Base-by-base conservation (phyloP, 2,329 filamentous ascomycete genomes). In the Epichloe sibirici region DNA sequence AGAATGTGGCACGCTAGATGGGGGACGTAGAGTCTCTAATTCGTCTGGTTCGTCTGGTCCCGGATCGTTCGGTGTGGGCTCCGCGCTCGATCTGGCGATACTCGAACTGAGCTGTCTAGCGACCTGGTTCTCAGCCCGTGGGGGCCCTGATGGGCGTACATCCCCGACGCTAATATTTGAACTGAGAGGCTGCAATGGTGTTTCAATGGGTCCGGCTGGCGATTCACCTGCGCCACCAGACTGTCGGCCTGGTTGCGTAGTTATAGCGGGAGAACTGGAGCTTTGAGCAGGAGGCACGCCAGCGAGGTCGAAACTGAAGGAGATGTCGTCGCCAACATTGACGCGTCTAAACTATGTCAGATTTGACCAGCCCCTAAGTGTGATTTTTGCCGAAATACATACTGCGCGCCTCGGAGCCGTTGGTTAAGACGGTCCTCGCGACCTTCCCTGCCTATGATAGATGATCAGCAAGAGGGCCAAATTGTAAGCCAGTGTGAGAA, bases 381-480 rank as follows among this genome's bases (percentile, higher is more conserved):
- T 5, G 6, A 21, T 4, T 3, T 12, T 44, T 44, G 8, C 2
- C 34, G 9, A 13, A 2, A 31, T 12, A 65, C 76, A 58, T 72
- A 82, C 80, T 79, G 78, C 43, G 81, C 80, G 56, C 81, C 81
- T 56, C 81, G 79, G 63, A 85, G 76, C 62, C 81, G 80, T 68
- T 82, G 75, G 57, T 80, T 78, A 69, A 83, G 74, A 61, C 79
- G 78, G 63, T 82, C 79, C 59, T 79, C 77, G 58, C 81, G 78
- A 62, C 73, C 75, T 78, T 68, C 65, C 51, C 65, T 65, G 56
- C 64, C 67, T 66, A 28, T 28, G 8, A 5, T 11, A 38, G 38
- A 12, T 21, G 42, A 37, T 31, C 23, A 38, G 7, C 42, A 12
- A 15, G 11, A 13, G 8, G 43, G 9, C 23, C 13, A 51, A 21